A percentile compares a stretch with the other conserved stretches of the same genome.
Evolutionary conservation across 352 stramenopile genomes (phyloP).

Genomic region (Pythium rishiriense): DNA sequence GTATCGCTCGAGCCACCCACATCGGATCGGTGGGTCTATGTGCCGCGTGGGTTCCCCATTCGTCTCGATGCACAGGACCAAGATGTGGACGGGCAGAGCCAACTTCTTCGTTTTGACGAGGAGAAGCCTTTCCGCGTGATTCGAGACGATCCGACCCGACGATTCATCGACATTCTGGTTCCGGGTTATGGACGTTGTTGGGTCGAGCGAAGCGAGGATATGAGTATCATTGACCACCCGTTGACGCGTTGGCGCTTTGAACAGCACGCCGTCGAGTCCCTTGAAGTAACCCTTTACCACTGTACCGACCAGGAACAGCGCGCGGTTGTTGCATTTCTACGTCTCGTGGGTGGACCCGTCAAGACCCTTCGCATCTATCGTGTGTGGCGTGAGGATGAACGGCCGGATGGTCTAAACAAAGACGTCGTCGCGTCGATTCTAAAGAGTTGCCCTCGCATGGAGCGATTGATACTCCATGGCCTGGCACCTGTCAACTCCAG

Average conservation of each 20-base stretch:
- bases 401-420: background rate
- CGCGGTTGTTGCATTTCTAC: background rate
- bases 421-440: background rate
- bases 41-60: background rate
- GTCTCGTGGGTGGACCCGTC: background rate
- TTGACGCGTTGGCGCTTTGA: slow-evolving; percentile 1
- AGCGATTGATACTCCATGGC: background rate
- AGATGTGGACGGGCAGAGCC: background rate
- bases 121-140: background rate
- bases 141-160: slow-evolving; percentile 1
- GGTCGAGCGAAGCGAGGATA: background rate
- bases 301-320: background rate
- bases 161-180: slow-evolving; percentile 7
- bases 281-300: background rate
- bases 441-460: background rate
- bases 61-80: background rate
- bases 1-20: background rate
- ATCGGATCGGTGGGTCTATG: background rate
- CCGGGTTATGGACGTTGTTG: slow-evolving; percentile 9
- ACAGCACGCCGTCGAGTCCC: background rate
- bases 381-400: background rate
- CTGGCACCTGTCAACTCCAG: background rate
- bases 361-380: background rate
- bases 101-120: slow-evolving; percentile 1
- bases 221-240: background rate